These are phyloP conservation scores for Aspergillus incahuasiensis DNA, from an alignment of 495 filamentous ascomycete genomes.

Conservation along the genomic window DNA sequence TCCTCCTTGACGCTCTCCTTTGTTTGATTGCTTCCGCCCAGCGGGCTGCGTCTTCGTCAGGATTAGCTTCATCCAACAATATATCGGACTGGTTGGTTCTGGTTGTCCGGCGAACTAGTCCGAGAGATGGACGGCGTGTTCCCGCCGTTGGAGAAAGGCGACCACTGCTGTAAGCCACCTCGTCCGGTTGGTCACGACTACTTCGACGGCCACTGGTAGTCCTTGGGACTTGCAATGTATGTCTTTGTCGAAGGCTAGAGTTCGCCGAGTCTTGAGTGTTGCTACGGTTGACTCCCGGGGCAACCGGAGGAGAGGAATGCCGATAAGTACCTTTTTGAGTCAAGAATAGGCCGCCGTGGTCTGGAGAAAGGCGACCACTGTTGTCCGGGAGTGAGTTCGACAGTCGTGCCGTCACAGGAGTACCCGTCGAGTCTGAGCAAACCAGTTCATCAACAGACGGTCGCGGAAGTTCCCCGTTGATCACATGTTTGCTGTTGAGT, in stretches of 20 bases:
- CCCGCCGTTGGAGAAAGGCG: constrained; percentile 77
- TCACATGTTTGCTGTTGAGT: constrained; percentile 31
- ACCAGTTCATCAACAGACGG: constrained; percentile 32
- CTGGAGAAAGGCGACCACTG: constrained; percentile 35
- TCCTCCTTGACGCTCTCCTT: constrained; percentile 78
- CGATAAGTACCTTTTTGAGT: constrained; percentile 52
- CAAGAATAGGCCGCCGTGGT: constrained; percentile 35
- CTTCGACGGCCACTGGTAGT: constrained; percentile 46
- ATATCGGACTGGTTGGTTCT: constrained; percentile 80
- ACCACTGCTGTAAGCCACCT: constrained; percentile 64
- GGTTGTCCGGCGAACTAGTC: constrained; percentile 72
- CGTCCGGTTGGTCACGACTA: constrained; percentile 56
- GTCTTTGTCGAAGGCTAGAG: constrained; percentile 66
- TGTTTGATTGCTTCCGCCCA: constrained; percentile 92
- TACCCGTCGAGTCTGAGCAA: constrained; percentile 24
- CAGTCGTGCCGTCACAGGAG: constrained; percentile 27
- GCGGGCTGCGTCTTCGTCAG: constrained; percentile 83
- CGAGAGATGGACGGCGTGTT: constrained; percentile 73
- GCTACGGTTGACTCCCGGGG: constrained; percentile 41
- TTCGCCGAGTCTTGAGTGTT: constrained; percentile 30
- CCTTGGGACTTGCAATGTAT: constrained; percentile 83
- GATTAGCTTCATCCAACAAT: constrained; percentile 74
- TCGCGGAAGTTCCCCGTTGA: constrained; percentile 39
- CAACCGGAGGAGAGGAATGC: constrained; percentile 71
- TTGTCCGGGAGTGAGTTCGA: constrained; percentile 36